Evolutionary conservation across 208 protist genomes (phyloP), one percentile per base, ranked within the genome.

Genomic region (Herpetomonas tarakana): DNA sequence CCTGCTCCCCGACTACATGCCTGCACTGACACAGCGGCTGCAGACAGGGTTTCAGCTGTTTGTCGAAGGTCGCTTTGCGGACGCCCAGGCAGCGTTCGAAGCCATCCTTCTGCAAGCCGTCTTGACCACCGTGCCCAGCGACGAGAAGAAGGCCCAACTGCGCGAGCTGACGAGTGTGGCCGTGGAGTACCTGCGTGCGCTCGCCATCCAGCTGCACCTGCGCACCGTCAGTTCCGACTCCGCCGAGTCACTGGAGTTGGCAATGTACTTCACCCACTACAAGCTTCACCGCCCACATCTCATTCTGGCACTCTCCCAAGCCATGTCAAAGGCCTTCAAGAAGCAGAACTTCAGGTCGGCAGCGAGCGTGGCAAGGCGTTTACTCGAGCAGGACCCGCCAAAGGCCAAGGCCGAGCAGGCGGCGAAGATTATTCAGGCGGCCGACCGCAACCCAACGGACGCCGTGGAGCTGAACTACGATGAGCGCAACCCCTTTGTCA

Each of bases 231-330:
- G 77, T 22, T 63, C 70, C 6, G 60, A 70, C 52, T 78, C 70
- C 2, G 55, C 52, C 18, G 72, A 92, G 47, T 65, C 79, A 19
- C 73, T 88, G 7, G 96, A 98, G 76, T 74, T 99, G n/a, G 90
- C 98, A 0, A 85, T 98, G 28, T 99, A 99, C 71, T 98, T 99
- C 62, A 99, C 98, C 24, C 92, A 99, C 86, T 98, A 95, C 66
- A 91, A 98, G 30, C 76, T 99, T 16, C 83, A 97, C 60, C 71
- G 86, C 6, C 56, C 76, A 2, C 98, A 99, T 71, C 61, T 98
- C 28, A 86, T 81, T 9, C 76, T 99, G 21, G 71, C 77, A 29
- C 76, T 99, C 2, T 80, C 94, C 12, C 93, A 97, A 30, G 97
- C 97, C 12, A 98, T 98, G 93, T 95, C 66, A 45, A 76, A 86